phyloP scores from a whole-genome alignment of 208 protist genomes.

The Leptomonas seymouri region DNA sequence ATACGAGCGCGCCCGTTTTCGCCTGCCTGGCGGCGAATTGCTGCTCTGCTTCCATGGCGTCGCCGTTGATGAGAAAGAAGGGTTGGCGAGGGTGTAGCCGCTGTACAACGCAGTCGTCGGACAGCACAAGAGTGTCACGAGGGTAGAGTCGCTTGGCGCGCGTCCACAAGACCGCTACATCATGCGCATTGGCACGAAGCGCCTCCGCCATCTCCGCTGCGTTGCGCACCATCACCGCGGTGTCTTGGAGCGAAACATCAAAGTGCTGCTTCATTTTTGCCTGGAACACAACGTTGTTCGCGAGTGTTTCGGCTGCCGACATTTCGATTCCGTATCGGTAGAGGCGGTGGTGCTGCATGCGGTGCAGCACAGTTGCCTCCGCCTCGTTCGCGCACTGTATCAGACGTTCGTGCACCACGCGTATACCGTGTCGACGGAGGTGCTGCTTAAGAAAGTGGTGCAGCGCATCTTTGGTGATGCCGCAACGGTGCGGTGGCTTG shows the following conservation, averaged over 20 bases:
- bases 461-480: slow-evolving; percentile 3
- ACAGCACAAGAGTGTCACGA: slow-evolving; percentile 31
- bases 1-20: slow-evolving; percentile 18
- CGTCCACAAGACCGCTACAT: slow-evolving; percentile 28
- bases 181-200: slow-evolving; percentile 11
- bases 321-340: slow-evolving; percentile 55
- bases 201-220: slow-evolving; percentile 30
- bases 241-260: slow-evolving; percentile 20
- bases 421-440: slow-evolving; percentile 22
- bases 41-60: slow-evolving; percentile 25
- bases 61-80: slow-evolving; percentile 53
- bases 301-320: slow-evolving; percentile 34
- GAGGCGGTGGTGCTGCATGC: slow-evolving; percentile 41
- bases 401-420: slow-evolving; percentile 22
- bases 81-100: slow-evolving; percentile 33
- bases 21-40: slow-evolving; percentile 19
- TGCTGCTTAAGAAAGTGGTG: slow-evolving; percentile 24
- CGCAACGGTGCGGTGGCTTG: not conserved
- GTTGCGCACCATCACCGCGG: slow-evolving; percentile 26
- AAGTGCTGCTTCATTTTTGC: slow-evolving; percentile 24
- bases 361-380: slow-evolving; percentile 33
- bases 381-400: slow-evolving; percentile 27
- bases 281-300: slow-evolving; percentile 15
- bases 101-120: slow-evolving; percentile 48
- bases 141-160: slow-evolving; percentile 21